phyloP scores from a whole-genome alignment of 768 basidiomycete genomes.

The button mushroom (Agaricus bisporus) region DNA sequence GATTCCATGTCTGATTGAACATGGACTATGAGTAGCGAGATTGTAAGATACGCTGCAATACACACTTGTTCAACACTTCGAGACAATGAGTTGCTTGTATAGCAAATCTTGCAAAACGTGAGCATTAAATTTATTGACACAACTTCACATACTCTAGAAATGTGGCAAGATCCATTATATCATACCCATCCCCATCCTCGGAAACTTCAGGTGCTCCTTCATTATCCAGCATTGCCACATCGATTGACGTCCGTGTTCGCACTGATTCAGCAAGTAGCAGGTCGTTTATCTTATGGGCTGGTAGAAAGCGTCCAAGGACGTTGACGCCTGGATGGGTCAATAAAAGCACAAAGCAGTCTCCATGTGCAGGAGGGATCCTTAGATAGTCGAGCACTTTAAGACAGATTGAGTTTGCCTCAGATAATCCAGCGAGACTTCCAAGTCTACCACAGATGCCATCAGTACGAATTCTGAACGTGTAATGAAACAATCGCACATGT shows the following conservation, averaged over 20 bases:
- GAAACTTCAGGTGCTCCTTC: constrained; percentile 37
- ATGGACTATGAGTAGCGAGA: constrained; percentile 2
- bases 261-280: constrained; percentile 55
- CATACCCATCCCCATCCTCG: constrained; percentile 54
- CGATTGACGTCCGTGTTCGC: constrained; percentile 36
- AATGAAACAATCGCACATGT: constrained; percentile 44
- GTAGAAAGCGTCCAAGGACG: constrained; percentile 64
- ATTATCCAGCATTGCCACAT: constrained; percentile 40
- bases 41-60: constrained; percentile 2
- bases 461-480: not conserved
- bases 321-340: constrained; percentile 68
- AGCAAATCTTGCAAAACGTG: constrained; percentile 45
- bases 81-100: constrained; percentile 71
- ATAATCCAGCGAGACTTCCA: constrained; percentile 38
- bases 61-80: constrained; percentile 57
- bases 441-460: constrained; percentile 29
- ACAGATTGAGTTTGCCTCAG: constrained; percentile 47
- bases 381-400: constrained; percentile 60
- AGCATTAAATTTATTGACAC: not conserved
- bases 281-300: constrained; percentile 58
- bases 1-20: constrained; percentile 38
- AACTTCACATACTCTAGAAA: constrained; percentile 55
- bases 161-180: constrained; percentile 72
- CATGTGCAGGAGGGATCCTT: constrained; percentile 57
- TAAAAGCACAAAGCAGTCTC: constrained; percentile 67